phyloP scores from a whole-genome alignment of 2,329 filamentous ascomycete genomes.

The Pseudogymnoascus sp. region DNA sequence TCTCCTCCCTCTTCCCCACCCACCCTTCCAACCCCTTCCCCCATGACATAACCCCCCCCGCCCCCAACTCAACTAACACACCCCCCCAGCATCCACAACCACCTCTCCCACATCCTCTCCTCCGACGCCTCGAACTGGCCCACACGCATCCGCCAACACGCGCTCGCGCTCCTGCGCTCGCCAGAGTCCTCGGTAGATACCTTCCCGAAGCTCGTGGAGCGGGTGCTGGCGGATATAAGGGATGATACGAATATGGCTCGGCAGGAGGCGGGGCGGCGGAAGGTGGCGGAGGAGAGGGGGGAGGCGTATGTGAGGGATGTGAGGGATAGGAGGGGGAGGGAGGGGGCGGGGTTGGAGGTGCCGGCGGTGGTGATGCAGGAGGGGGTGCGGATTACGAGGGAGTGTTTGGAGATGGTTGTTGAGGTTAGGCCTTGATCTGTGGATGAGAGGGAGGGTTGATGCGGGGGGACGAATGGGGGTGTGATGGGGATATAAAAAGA shows the following conservation, averaged over 20 bases:
- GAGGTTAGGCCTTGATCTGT: slow-evolving; percentile 15
- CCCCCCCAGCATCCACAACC: slow-evolving; percentile 50
- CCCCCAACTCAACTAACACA: slow-evolving; percentile 10
- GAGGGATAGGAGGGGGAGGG: slow-evolving; percentile 15
- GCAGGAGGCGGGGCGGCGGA: not conserved
- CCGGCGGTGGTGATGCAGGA: slow-evolving; percentile 53
- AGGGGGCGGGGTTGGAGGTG: slow-evolving; percentile 40
- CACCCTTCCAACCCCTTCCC: not conserved
- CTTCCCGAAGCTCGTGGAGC: slow-evolving; percentile 52
- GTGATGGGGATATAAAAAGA: not conserved
- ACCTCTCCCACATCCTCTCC: slow-evolving; percentile 53
- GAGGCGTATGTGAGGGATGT: slow-evolving; percentile 12
- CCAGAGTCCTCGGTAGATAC: slow-evolving; percentile 49
- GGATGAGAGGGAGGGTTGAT: not conserved
- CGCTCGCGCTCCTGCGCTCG: slow-evolving; percentile 50
- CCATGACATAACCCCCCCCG: slow-evolving; percentile 2
- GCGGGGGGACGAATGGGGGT: too few species aligned
- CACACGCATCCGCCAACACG: slow-evolving; percentile 49
- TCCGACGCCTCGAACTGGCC: slow-evolving; percentile 55
- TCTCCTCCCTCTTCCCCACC: slow-evolving; percentile 8
- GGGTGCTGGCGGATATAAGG: slow-evolving; percentile 51
- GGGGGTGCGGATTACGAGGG: slow-evolving; percentile 49
- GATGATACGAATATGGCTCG: slow-evolving; percentile 16
- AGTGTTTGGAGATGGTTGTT: slow-evolving; percentile 42
- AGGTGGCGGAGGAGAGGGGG: not conserved